Conservation (phyloP, 257 asterid species). For the Anisodus acutangulus region DNA sequence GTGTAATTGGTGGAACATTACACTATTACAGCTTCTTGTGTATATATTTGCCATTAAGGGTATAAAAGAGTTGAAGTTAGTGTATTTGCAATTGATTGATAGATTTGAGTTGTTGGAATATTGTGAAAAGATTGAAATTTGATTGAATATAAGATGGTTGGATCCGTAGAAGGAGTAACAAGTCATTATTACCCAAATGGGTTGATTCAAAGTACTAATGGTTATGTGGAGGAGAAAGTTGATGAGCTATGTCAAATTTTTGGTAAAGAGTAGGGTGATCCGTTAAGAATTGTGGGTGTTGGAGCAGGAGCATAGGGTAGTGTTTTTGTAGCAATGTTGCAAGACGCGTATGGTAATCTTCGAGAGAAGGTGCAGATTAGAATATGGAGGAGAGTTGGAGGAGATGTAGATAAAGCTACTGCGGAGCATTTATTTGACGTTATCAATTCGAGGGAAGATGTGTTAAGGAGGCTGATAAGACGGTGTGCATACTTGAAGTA, state of each 20-base stretch:
- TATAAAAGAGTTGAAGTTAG: slow-evolving; percentile 34
- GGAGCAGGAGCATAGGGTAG: slow-evolving; percentile 98
- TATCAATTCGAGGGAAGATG: slow-evolving; percentile 85
- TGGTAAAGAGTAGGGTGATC: slow-evolving; percentile 69
- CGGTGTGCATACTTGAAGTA: slow-evolving; percentile 81
- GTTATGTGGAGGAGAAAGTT: slow-evolving; percentile 61
- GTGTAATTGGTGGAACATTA: slow-evolving; percentile 9
- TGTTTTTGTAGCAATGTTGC: slow-evolving; percentile 83
- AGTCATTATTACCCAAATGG: slow-evolving; percentile 50
- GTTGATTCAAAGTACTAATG: slow-evolving; percentile 52
- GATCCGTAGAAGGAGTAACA: slow-evolving; percentile 41
- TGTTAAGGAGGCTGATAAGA: slow-evolving; percentile 80
- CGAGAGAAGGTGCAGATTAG: slow-evolving; percentile 75
- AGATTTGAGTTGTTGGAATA: slow-evolving; percentile 7
- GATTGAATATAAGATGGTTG: slow-evolving; percentile 52
- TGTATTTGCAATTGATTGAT: slow-evolving; percentile 34
- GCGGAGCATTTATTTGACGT: slow-evolving; percentile 85
- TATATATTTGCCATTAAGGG: slow-evolving; percentile 31
- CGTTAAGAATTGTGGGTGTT: slow-evolving; percentile 73
- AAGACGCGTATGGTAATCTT: slow-evolving; percentile 72
- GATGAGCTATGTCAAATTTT: slow-evolving; percentile 64
- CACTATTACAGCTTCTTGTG: background rate
- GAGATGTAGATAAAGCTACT: slow-evolving; percentile 66
- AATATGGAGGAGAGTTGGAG: slow-evolving; percentile 82
- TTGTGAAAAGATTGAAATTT: background rate